Conservation (phyloP, 2,329 filamentous ascomycete genomes). For the Ophiostoma himal-ulmi region DNA sequence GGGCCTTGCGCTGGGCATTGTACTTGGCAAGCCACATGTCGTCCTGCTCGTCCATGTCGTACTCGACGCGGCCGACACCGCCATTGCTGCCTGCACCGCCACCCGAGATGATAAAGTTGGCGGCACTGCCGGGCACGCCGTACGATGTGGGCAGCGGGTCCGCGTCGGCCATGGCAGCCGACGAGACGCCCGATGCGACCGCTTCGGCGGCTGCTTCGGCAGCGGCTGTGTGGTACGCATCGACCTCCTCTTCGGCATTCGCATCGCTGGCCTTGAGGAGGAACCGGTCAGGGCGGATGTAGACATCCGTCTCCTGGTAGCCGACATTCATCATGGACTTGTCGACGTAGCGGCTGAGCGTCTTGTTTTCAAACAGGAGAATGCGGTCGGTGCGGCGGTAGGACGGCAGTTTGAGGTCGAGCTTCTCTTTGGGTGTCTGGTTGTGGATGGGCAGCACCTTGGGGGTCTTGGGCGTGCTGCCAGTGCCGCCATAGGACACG, state of each 20-base stretch:
- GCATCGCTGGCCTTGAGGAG: slow-evolving; percentile 60
- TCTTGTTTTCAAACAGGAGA: slow-evolving; percentile 74
- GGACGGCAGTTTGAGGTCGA: slow-evolving; percentile 70
- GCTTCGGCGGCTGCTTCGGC: slow-evolving; percentile 47
- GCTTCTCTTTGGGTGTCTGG: slow-evolving; percentile 71
- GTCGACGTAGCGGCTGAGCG: slow-evolving; percentile 84
- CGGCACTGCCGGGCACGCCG: slow-evolving; percentile 45
- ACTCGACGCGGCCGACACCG: slow-evolving; percentile 78
- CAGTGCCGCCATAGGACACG: slow-evolving; percentile 47
- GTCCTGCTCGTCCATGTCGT: slow-evolving; percentile 99
- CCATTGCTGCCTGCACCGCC: slow-evolving; percentile 29
- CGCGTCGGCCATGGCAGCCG: background rate
- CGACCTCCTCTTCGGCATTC: slow-evolving; percentile 54
- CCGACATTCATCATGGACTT: slow-evolving; percentile 94
- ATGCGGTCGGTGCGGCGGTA: slow-evolving; percentile 76
- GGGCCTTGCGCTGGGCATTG: slow-evolving; percentile 68
- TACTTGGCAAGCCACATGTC: slow-evolving; percentile 88
- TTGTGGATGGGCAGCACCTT: slow-evolving; percentile 71
- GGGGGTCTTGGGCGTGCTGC: slow-evolving; percentile 48
- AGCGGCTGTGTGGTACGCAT: slow-evolving; percentile 38
- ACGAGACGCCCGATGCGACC: background rate
- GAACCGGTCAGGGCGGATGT: slow-evolving; percentile 67
- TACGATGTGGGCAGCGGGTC: background rate
- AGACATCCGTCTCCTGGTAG: slow-evolving; percentile 92
- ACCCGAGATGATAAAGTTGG: slow-evolving; percentile 7